Evolutionary conservation across 163 green algal genomes (phyloP).

Genomic region (Scenedesmus sp.): DNA sequence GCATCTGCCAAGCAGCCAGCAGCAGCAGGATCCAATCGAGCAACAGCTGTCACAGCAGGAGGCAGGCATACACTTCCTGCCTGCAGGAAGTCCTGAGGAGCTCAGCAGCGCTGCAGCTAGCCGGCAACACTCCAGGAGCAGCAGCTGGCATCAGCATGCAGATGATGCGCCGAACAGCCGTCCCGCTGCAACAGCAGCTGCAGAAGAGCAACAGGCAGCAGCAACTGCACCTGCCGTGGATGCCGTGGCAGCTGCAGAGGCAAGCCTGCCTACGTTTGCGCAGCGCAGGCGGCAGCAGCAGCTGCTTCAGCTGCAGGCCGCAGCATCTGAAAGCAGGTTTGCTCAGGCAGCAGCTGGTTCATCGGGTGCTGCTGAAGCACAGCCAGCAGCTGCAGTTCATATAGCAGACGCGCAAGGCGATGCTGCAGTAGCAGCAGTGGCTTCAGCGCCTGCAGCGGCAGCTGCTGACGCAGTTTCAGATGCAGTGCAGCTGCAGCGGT

Average conservation of each 20-base stretch:
- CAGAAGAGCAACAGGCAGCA: neutral
- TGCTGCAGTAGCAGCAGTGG: constrained; percentile 42
- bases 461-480: neutral
- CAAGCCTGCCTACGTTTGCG: constrained; percentile 39
- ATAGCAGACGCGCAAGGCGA: neutral
- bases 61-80: neutral
- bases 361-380: neutral
- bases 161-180: neutral
- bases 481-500: neutral
- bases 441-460: neutral
- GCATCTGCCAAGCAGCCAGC: neutral
- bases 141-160: neutral
- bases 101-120: neutral
- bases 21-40: constrained; percentile 27
- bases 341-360: neutral
- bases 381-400: neutral
- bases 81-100: neutral
- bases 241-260: constrained; percentile 12
- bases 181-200: too few relatives aligned
- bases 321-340: neutral
- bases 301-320: constrained; percentile 8
- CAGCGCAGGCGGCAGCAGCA: constrained; percentile 4
- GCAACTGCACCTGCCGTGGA: neutral
- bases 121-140: neutral
- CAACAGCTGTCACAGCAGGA: constrained; percentile 1